Evolutionary conservation across 2,329 filamentous ascomycete genomes (phyloP), one percentile per base, ranked within the genome.

Genomic region (Dryadomyces quercus-mongolicae): DNA sequence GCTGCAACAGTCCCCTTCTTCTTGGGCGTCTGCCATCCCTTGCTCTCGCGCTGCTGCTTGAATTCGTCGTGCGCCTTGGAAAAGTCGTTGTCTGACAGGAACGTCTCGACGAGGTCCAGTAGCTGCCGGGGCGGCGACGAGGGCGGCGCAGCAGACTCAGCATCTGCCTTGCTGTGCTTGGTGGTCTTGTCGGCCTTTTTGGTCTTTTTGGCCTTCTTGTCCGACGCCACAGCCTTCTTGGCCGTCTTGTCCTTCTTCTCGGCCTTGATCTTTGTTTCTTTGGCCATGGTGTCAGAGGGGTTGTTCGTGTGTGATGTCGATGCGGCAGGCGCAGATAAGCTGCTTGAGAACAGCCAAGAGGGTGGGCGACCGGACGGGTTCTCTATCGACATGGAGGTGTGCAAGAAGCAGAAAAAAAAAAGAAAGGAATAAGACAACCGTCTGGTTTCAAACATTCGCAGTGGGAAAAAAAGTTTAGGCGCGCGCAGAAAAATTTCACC

Each of bases 21-120:
- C 31, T 49, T 58, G 48, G 59, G 51, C 48, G 62, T 62, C 47
- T 70, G 65, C 72, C 72, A 77, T 51, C 73, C 74, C 59, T 76
- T 75, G 67, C 71, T 74, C 64, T 69, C 75, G 53, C 78, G 73
- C 64, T 88, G 81, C 64, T 82, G 80, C 61, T 74, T 72, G 63
- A 89, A 84, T 5, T 80, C 77, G 56, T 74, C 71, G 62, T 77
- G 78, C 48, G 85, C 79, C 56, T 74, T 73, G 49, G 74, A 67
- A 62, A 87, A 85, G n/a, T 80, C 77, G 65, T 85, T 76, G 48
- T 84, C 76, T 45, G 75, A 74, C 51, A 90, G 74, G 66, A 89
- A 90, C 21, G 70, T 68, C 58, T 81, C 80, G 62, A 90, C 76
- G 16, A 88, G 71, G 57, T 82, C 78, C 64, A 90, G 71, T 40